phyloP scores from a whole-genome alignment of 2,329 filamentous ascomycete species.

The Samsoniella hepiali region DNA sequence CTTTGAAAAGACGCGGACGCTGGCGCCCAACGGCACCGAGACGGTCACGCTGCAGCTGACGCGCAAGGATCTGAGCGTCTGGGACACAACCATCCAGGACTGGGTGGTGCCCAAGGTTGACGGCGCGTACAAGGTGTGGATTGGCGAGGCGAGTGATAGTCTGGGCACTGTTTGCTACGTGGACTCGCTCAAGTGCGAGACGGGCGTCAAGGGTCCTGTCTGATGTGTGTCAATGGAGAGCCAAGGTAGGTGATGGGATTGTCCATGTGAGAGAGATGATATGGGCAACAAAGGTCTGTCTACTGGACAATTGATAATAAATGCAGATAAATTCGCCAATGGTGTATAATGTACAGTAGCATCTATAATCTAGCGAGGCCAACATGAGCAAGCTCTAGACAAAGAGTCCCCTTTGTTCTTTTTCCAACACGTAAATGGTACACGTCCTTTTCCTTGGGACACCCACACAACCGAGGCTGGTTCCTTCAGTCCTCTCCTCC shows the following conservation, averaged over 20 bases:
- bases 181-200: constrained; percentile 30
- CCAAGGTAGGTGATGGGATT: no score
- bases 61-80: constrained; percentile 69
- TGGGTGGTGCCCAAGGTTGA: constrained; percentile 53
- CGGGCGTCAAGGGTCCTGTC: constrained; percentile 18
- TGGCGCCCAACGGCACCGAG: constrained; percentile 51
- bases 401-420: not conserved
- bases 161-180: constrained; percentile 31
- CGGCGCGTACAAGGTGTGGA: constrained; percentile 38
- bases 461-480: no score
- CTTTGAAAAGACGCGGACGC: constrained; percentile 62
- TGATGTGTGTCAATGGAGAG: not conserved
- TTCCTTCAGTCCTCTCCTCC: not conserved
- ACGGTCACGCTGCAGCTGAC: constrained; percentile 58
- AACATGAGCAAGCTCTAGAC: constrained; percentile 4
- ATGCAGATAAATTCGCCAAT: constrained; percentile 9
- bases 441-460: not conserved
- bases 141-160: constrained; percentile 38
- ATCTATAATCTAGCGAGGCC: not conserved
- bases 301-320: not conserved
- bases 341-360: constrained; percentile 8
- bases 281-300: not conserved
- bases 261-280: not conserved
- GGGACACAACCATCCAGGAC: constrained; percentile 65
- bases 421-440: not conserved